These are phyloP conservation scores for Rhizopus stolonifer DNA, from an alignment of 371 early-diverging fungal genomes.

Conservation along the genomic window DNA sequence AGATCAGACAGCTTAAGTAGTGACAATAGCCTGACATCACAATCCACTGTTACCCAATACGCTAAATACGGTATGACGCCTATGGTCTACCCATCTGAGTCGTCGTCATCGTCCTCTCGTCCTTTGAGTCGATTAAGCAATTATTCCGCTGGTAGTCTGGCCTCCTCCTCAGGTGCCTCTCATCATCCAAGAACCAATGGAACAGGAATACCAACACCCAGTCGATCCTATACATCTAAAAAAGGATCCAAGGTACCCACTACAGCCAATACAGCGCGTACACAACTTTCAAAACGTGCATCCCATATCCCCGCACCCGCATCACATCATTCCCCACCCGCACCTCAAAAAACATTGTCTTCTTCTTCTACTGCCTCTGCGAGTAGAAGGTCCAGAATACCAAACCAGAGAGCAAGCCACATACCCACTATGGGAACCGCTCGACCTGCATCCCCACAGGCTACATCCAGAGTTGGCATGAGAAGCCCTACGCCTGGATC, in stretches of 20 bases:
- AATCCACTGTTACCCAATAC: constrained; percentile 44
- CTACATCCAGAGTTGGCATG: constrained; percentile 19
- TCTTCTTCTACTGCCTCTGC: constrained; percentile 18
- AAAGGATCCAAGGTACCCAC: constrained; percentile 5
- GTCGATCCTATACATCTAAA: constrained; percentile 19
- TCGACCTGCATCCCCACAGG: constrained; percentile 13
- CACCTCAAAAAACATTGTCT: constrained; percentile 30
- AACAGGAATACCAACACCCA: constrained; percentile 23
- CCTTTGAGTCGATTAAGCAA: constrained; percentile 41
- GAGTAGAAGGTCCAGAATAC: constrained; percentile 11
- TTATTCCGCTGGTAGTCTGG: constrained; percentile 39
- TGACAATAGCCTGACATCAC: constrained; percentile 44
- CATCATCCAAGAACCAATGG: constrained; percentile 15
- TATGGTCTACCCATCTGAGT: constrained; percentile 36
- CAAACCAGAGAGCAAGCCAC: constrained; percentile 32
- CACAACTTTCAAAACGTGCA: constrained; percentile 40
- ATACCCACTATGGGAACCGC: constrained; percentile 30
- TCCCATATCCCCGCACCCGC: constrained; percentile 51
- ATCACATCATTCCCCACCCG: constrained; percentile 20
- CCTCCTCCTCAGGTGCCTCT: constrained; percentile 26
- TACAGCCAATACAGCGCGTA: constrained; percentile 11
- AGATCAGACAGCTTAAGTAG: constrained; percentile 47
- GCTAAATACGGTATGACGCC: constrained; percentile 39
- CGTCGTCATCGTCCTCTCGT: constrained; percentile 43
- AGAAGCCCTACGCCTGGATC: constrained; percentile 20